Evolutionary conservation across 805 yeast genomes (phyloP).

Genomic region (Saccharomycopsis sp.): DNA sequence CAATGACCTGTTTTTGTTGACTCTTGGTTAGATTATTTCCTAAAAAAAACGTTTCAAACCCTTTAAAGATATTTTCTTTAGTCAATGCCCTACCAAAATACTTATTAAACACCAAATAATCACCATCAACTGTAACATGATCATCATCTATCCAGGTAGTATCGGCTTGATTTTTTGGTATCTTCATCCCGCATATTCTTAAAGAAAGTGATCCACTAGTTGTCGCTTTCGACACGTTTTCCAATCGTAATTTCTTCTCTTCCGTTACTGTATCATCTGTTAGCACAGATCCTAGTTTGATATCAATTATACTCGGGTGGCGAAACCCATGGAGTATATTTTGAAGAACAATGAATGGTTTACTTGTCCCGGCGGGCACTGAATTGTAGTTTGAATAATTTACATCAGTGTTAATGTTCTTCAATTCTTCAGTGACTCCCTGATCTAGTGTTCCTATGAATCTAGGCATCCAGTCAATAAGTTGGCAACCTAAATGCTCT

Average conservation of each 20-base stretch:
- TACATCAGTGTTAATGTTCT: conserved; percentile 14
- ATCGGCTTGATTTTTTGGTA: conserved; percentile 3
- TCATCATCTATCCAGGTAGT: conserved; percentile 18
- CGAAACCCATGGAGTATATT: conserved; percentile 57
- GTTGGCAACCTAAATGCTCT: conserved; percentile 24
- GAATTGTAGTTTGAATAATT: neutral
- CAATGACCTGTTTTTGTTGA: conserved; percentile 34
- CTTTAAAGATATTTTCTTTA: conserved; percentile 35
- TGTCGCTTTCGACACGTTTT: conserved; percentile 57
- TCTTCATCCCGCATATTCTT: conserved; percentile 85
- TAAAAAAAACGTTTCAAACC: conserved; percentile 41
- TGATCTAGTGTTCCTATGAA: conserved; percentile 53
- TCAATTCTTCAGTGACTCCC: conserved; percentile 32
- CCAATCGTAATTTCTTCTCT: conserved; percentile 59
- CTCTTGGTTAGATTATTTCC: conserved; percentile 29
- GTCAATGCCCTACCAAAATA: conserved; percentile 60
- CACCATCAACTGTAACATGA: conserved; percentile 27
- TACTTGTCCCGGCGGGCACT: no score
- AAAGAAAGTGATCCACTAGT: conserved; percentile 75
- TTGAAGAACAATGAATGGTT: conserved; percentile 55
- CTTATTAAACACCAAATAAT: conserved; percentile 53
- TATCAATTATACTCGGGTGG: conserved; percentile 71
- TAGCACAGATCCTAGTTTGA: conserved; percentile 69
- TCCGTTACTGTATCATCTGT: conserved; percentile 41
- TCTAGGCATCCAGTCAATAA: conserved; percentile 48